phyloP scores from a whole-genome alignment of 2,329 filamentous ascomycete genomes.

The Cucurbitaria berberidis region DNA sequence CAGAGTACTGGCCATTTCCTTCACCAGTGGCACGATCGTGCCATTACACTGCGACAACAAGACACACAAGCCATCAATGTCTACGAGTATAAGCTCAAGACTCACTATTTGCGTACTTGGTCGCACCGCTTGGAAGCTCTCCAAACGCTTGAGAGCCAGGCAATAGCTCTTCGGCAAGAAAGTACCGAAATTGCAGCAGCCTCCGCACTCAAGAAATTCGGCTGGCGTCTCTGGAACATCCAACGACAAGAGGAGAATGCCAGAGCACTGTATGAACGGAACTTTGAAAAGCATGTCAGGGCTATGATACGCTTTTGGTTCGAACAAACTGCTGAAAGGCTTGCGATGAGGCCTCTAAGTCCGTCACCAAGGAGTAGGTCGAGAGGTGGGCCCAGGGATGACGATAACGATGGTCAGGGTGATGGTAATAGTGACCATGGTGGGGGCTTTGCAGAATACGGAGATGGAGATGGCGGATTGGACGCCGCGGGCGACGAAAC shows the following conservation, averaged over 20 bases:
- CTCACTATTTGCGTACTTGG: constrained; percentile 38
- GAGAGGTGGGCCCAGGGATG: constrained; percentile 15
- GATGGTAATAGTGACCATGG: background rate
- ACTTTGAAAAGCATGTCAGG: constrained; percentile 61
- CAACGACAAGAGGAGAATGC: constrained; percentile 59
- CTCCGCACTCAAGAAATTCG: constrained; percentile 61
- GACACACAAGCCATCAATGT: constrained; percentile 33
- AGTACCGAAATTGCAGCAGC: constrained; percentile 56
- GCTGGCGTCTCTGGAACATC: constrained; percentile 63
- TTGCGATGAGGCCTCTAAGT: constrained; percentile 27
- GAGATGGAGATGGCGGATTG: constrained; percentile 2
- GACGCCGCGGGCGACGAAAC: constrained; percentile 35
- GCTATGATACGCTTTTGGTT: constrained; percentile 64
- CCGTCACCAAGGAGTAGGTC: constrained; percentile 30
- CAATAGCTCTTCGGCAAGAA: constrained; percentile 54
- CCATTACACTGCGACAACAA: constrained; percentile 30
- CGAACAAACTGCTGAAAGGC: constrained; percentile 49
- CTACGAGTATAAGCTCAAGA: constrained; percentile 33
- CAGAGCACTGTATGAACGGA: constrained; percentile 59
- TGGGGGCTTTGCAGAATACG: background rate
- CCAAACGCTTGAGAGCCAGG: constrained; percentile 49
- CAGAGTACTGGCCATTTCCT: constrained; percentile 45
- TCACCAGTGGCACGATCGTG: constrained; percentile 52
- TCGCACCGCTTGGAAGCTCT: constrained; percentile 32
- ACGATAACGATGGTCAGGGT: constrained; percentile 8